phyloP scores from a whole-genome alignment of 139 green algal species.

The Chlamydomonas sp. region DNA sequence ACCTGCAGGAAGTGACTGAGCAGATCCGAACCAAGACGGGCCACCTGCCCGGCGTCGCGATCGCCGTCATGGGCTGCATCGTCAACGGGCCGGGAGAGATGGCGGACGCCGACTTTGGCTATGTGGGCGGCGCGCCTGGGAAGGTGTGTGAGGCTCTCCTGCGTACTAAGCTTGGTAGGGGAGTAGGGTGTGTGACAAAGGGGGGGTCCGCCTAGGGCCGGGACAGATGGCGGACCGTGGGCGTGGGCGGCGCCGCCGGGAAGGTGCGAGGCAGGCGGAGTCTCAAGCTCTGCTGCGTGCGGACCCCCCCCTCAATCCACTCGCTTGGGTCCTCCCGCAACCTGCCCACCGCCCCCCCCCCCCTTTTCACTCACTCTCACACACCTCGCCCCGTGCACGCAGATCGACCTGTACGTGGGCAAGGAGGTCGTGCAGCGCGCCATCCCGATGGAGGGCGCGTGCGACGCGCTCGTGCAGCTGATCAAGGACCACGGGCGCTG shows the following conservation, averaged over 20 bases:
- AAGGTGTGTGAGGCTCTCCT: too few species aligned
- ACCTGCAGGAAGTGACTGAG: slow-evolving; percentile 95
- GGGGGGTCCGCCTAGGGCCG: too few species aligned
- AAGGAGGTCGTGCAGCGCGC: slow-evolving; percentile 92
- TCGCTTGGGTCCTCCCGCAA: too few species aligned
- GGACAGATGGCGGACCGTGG: too few species aligned
- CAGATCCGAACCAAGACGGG: slow-evolving; percentile 85
- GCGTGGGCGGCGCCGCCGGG: too few species aligned
- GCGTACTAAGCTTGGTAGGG: slow-evolving; percentile 31
- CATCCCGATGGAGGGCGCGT: slow-evolving; percentile 80
- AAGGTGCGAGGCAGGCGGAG: too few species aligned
- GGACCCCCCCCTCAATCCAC: too few species aligned
- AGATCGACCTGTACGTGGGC: slow-evolving; percentile 99
- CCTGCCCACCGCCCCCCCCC: too few species aligned
- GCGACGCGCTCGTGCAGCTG: slow-evolving; percentile 87
- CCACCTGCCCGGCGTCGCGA: slow-evolving; percentile 91
- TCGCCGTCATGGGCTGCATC: slow-evolving; percentile 99
- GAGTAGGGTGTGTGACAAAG: slow-evolving; percentile 32
- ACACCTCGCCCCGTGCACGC: too few species aligned
- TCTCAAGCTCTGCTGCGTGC: too few species aligned
- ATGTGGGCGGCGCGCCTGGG: slow-evolving; percentile 72
- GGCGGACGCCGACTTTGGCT: slow-evolving; percentile 98
- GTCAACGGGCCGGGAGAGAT: slow-evolving; percentile 99
- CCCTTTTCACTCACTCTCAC: too few species aligned
- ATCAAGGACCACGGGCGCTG: slow-evolving; percentile 94